Evolutionary conservation across 495 filamentous ascomycete genomes (phyloP), one percentile per base, ranked within the genome.

Genomic region (Pyrenula aspistea): DNA sequence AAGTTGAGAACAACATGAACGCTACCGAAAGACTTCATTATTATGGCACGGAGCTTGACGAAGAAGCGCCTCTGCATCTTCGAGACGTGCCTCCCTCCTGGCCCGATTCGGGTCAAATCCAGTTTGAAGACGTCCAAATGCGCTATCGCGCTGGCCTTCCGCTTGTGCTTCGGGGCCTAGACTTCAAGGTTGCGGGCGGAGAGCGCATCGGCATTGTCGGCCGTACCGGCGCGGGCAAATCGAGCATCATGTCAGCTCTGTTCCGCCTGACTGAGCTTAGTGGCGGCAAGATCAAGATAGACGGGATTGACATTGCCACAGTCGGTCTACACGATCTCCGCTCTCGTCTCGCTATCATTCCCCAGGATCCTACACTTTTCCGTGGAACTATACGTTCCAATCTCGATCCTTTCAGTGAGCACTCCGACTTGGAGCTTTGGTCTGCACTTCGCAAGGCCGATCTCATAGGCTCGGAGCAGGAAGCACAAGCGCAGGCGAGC

Each of bases 1-100:
- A 97, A 67, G 88, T 96, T 21, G 93, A 98, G 68, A 96, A 96
- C 73, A 86, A 88, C 65, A 96, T 98, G 91, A 96, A 95, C 62
- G 83, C 93, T 0, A 92, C 92, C 2, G 92, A 98, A 66, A 87
- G 93, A 24, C 77, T 98, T n/a, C 79, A 89, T 68, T 88, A 93
- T 72, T 98, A 98, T 65, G 91, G 89, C 48, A 90, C 81, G 2
- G 61, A 87, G 55, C 83, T 98, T 1, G 90, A 95, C 57, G 84
- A 94, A 64, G 93, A 98, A 68, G 86, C 89, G 0, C 88, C 90
- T 0, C 74, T 92, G 20, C 84, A 89, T 61, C 79, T 85, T 0
- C 68, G 65, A 12, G 77, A 86, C 2, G 76, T 95, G 0, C 80
- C 80, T 24, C 67, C 76, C 2, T 73, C 77, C 25, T 96, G 93